phyloP scores from a whole-genome alignment of 441 rosid genomes.

The Aquilaria agallochum region DNA sequence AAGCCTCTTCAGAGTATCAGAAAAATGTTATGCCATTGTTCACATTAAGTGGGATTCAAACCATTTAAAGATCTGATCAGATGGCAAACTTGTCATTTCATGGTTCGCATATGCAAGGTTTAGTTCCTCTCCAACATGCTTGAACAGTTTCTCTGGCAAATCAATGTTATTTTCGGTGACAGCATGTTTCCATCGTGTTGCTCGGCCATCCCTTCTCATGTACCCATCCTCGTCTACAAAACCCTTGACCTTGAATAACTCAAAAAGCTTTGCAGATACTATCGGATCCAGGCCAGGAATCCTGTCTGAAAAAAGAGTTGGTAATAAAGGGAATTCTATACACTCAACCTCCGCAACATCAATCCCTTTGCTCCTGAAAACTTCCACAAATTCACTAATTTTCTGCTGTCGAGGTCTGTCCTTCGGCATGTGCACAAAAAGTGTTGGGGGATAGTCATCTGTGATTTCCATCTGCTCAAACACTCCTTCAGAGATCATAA shows the following conservation, averaged over 20 bases:
- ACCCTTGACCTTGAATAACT: slow-evolving; percentile 46
- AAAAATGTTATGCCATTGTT: background rate
- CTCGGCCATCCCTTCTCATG: slow-evolving; percentile 74
- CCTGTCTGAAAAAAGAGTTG: slow-evolving; percentile 51
- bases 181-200: slow-evolving; percentile 60
- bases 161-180: slow-evolving; percentile 28
- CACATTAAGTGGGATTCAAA: slow-evolving; percentile 71
- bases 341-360: slow-evolving; percentile 81
- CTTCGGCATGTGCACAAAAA: slow-evolving; percentile 94
- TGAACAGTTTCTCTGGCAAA: slow-evolving; percentile 42
- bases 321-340: slow-evolving; percentile 54
- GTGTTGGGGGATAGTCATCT: slow-evolving; percentile 67
- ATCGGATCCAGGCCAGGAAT: slow-evolving; percentile 47
- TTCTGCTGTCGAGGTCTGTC: slow-evolving; percentile 57
- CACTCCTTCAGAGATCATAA: slow-evolving; percentile 87
- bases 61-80: slow-evolving; percentile 80
- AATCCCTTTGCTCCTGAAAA: slow-evolving; percentile 54
- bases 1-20: no score
- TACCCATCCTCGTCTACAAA: slow-evolving; percentile 67
- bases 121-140: slow-evolving; percentile 71
- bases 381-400: slow-evolving; percentile 49
- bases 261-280: slow-evolving; percentile 49
- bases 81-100: slow-evolving; percentile 88
- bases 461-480: slow-evolving; percentile 53
- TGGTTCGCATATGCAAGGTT: slow-evolving; percentile 85